A percentile compares a stretch with the other conserved stretches of the same genome.
These are phyloP conservation scores for Podospora didyma DNA, from an alignment of 495 filamentous ascomycete genomes.

Conservation along the genomic window DNA sequence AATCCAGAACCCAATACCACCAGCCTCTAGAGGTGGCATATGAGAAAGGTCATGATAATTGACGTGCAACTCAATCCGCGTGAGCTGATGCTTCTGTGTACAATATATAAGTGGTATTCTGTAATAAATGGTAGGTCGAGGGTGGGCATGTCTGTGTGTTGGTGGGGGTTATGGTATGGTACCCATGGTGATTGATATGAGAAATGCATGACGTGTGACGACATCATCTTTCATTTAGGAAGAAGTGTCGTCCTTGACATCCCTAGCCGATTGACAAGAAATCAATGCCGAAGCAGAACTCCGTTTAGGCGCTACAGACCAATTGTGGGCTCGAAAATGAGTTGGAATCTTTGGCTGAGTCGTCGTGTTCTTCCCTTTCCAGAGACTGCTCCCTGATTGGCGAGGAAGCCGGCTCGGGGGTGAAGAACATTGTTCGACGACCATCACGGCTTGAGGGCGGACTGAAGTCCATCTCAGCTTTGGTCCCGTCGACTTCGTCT, in stretches of 20 bases:
- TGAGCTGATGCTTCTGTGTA: background rate
- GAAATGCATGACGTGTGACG: too few relatives aligned
- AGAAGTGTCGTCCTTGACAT: too few relatives aligned
- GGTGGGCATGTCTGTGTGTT: too few relatives aligned
- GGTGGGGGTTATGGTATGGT: too few relatives aligned
- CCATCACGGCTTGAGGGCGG: constrained; percentile 24
- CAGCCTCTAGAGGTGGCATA: background rate
- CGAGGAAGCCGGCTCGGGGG: constrained; percentile 37
- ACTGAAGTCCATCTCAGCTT: constrained; percentile 14
- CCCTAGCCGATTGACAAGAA: too few relatives aligned
- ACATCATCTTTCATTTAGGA: too few relatives aligned
- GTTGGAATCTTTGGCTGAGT: constrained; percentile 21
- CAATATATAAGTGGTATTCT: constrained; percentile 7
- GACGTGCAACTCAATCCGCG: background rate
- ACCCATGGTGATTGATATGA: too few relatives aligned
- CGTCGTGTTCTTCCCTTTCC: constrained; percentile 14
- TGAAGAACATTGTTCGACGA: constrained; percentile 39
- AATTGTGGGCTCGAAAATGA: constrained; percentile 35
- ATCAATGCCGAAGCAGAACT: too few relatives aligned
- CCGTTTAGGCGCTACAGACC: constrained; percentile 31
- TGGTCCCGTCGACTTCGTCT: constrained; percentile 4
- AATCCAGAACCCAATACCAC: too few relatives aligned
- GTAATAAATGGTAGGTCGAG: background rate
- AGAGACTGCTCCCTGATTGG: constrained; percentile 21
- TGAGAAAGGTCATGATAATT: background rate